Base-by-base conservation (phyloP, 1,284 basidiomycete genomes). In the Malassezia nana region DNA sequence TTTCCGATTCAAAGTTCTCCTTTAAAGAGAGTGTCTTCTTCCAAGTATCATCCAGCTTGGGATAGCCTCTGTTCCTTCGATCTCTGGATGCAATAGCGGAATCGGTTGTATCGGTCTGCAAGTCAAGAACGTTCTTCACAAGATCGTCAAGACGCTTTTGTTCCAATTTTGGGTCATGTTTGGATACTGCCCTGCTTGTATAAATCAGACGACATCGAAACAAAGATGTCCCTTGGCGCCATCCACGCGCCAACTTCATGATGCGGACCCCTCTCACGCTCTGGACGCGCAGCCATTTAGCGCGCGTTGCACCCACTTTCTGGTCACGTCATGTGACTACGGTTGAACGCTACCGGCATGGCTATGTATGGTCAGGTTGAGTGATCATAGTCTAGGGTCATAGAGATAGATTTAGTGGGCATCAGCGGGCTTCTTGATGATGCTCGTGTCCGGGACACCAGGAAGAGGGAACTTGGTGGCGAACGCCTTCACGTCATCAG, bases 391-490 rank as follows among this genome's bases (percentile, higher is more conserved):
- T 22, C 22, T 18, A 13, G 9, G 15, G 22, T 3, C 9, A 18
- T 22, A 7, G 20, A 15, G 6, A 12, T 8, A 12, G 24, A 46
- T 41, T 60, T 52, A 58, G 32, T 55, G 26, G 12, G 31, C 52
- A 28, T 42, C 56, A 46, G 61, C 46, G 46, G 62, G 63, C 57
- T 61, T 58, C 64, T 69, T 72, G 63, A 74, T 74, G 43, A 54
- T 49, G 51, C 59, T 60, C 52, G 76, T 82, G 75, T 91, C 86
- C 38, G 76, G 77, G 6, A 90, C 83, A 77, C 92, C 91, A 51
- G 92, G 92, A 13, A 98, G 79, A 3, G 92, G 92, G 87, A 86
- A 96, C 76, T 81, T 79, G 61, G 79, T 82, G 16, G 89, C 87
- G 72, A 96, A 96, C 50, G 64, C 78, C 60, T 80, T 77, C 29